Percentiles rank a stretch among this genome's conserved stretches.
Conservation (phyloP, 441 rosid species). For the Dalechampia spathulata region DNA sequence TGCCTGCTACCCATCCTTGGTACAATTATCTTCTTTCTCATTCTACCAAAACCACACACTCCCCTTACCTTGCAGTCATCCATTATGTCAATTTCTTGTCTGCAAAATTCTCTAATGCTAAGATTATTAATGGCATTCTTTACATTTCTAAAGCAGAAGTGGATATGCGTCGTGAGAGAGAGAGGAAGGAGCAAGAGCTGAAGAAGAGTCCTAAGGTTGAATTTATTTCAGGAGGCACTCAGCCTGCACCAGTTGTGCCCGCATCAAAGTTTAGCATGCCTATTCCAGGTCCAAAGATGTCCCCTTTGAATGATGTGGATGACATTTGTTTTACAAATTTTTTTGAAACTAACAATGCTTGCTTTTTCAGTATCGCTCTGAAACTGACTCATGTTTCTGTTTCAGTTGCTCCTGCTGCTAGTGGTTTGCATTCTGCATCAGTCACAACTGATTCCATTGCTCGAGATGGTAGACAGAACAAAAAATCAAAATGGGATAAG, state of each 20-base stretch:
- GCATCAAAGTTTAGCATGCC: too few species aligned
- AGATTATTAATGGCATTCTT: too few species aligned
- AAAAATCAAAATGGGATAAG: slow-evolving; percentile 99
- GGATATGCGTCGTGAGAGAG: slow-evolving; percentile 74
- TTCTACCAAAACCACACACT: too few species aligned
- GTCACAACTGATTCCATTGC: slow-evolving; percentile 34
- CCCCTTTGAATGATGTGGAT: slow-evolving; percentile 1
- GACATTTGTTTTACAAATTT: neutral
- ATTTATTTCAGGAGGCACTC: slow-evolving; percentile 55
- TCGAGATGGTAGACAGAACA: slow-evolving; percentile 76
- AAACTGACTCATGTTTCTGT: slow-evolving; percentile 21
- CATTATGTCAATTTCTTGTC: too few species aligned
- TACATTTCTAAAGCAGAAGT: slow-evolving; percentile 63
- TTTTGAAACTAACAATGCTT: neutral
- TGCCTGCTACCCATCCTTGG: too few species aligned
- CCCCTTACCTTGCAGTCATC: too few species aligned
- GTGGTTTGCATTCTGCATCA: slow-evolving; percentile 44
- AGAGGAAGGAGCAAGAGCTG: slow-evolving; percentile 89
- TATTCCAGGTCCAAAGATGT: slow-evolving; percentile 39
- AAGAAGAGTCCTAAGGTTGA: slow-evolving; percentile 82
- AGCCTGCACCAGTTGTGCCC: too few species aligned
- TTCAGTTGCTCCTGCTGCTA: slow-evolving; percentile 35
- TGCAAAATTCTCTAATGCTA: too few species aligned
- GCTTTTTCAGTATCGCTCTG: slow-evolving; percentile 12
- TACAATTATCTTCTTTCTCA: too few species aligned